Base-by-base conservation (phyloP, 805 yeast species). In the Jamesozyma jinghongensis region DNA sequence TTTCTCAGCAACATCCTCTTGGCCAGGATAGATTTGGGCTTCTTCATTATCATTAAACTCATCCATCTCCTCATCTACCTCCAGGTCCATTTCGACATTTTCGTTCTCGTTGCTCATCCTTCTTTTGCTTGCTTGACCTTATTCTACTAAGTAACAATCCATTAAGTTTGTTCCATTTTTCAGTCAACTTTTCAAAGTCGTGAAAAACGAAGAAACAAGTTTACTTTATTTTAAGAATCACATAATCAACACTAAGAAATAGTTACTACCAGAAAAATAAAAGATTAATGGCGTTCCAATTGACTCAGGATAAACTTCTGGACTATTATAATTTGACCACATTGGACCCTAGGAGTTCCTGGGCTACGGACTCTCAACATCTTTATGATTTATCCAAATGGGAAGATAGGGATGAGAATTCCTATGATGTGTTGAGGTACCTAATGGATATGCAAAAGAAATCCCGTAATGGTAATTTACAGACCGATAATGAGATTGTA, bases 311-410 rank as follows among this genome's bases (percentile, higher is more conserved):
- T 3, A 51, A 54, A 10, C 38, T 68, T 11, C 47, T 61, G 33
- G 55, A 57, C 3, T 66, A 66, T 34, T 75, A 75, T 49, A 71
- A 70, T 40, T 52, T 75, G 36, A 64, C 57, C 31, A 63, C 75
- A 0, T 48, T 68, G 19, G 43, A 61, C 28, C 81, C 80, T 0
- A 45, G 45, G 4, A 42, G 45, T 8, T 59, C 66, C 1, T 68
- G 71, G 71, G 46, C 39, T 1, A 53, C 54, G 5, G 66, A 62
- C 32, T 60, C 68, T 10, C 52, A 55, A 8, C 43, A 49, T 6
- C 45, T 52, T 17, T 50, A 52, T 29, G 49, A 54, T 26, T 51
- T 49, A 32, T 45, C 41, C 19, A 55, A 45, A 42, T 55, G 48
- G 50, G 54, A 53, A 26, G 48, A 53, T 32, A 47, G 32, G 8